These are phyloP conservation scores for Gossypium trilobum DNA, from an alignment of 441 rosid genomes.

Conservation along the genomic window DNA sequence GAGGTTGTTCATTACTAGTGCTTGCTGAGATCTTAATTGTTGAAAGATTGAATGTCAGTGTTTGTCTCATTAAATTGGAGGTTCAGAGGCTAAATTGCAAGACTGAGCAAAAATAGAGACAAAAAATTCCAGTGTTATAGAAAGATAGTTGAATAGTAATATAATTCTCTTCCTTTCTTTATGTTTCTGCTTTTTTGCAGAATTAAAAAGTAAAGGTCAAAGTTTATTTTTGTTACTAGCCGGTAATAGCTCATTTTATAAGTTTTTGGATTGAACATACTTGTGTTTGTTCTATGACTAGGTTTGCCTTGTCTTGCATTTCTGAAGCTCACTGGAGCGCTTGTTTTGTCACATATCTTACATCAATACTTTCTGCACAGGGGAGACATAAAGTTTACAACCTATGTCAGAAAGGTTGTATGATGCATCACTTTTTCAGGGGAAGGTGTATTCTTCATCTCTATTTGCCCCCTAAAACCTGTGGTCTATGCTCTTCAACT, in stretches of 20 bases:
- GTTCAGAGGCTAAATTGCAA: background rate
- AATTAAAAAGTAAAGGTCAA: background rate
- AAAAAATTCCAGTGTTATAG: background rate
- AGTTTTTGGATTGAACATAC: background rate
- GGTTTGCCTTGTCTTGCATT: background rate
- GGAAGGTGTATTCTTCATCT: constrained; percentile 43
- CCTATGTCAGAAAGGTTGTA: constrained; percentile 79
- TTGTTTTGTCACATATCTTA: constrained; percentile 2
- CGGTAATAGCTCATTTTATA: background rate
- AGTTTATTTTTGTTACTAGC: constrained; percentile 3
- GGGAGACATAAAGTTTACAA: constrained; percentile 73
- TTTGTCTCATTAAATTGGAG: background rate
- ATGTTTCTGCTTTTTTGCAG: background rate
- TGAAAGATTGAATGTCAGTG: background rate
- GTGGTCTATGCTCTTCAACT: background rate
- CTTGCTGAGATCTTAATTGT: background rate
- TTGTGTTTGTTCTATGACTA: background rate
- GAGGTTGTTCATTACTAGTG: background rate
- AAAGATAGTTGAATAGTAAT: background rate
- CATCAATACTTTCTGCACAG: constrained; percentile 30
- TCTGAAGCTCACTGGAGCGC: background rate
- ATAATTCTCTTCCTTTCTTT: background rate
- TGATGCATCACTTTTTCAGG: constrained; percentile 62
- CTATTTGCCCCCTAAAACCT: constrained; percentile 2
- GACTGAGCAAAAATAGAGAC: background rate